Percentiles rank a stretch among this genome's conserved stretches.
Evolutionary conservation across 2,329 filamentous ascomycete species (phyloP).

Genomic region (Monosporascus sp.): DNA sequence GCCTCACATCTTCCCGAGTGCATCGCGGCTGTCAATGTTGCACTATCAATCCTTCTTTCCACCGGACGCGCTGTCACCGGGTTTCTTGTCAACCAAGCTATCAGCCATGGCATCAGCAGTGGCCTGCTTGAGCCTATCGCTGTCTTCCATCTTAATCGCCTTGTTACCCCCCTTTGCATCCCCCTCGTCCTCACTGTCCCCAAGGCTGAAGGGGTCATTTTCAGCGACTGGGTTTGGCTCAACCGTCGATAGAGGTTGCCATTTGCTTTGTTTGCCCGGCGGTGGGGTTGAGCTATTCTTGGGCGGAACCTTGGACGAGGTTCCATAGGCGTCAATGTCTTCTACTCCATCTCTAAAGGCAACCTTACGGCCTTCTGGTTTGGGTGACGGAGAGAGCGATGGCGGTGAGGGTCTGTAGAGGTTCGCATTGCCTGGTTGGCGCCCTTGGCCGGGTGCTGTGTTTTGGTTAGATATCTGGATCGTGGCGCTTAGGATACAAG

Average conservation of each 20-base stretch:
- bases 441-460: constrained; percentile 27
- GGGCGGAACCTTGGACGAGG: constrained; percentile 50
- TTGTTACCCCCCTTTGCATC: constrained; percentile 62
- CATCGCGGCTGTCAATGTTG: neutral
- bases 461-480: constrained; percentile 42
- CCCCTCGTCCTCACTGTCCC: constrained; percentile 91
- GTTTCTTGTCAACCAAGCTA: constrained; percentile 42
- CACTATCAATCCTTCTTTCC: constrained; percentile 14
- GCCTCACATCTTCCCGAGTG: too few relatives aligned
- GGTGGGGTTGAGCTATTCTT: constrained; percentile 42
- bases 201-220: constrained; percentile 93
- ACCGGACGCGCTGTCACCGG: constrained; percentile 11
- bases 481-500: neutral
- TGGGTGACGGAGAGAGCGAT: constrained; percentile 43
- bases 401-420: constrained; percentile 63
- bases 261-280: constrained; percentile 79
- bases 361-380: constrained; percentile 47
- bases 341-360: constrained; percentile 62
- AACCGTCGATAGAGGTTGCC: constrained; percentile 86
- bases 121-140: constrained; percentile 59
- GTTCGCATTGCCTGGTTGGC: constrained; percentile 64
- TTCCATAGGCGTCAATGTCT: constrained; percentile 74
- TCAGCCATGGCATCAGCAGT: constrained; percentile 58
- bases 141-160: constrained; percentile 48
- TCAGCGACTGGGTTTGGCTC: constrained; percentile 81